Conservation (phyloP, 176 grass and related monocot species). For the Cenchrus fungigraminus region DNA sequence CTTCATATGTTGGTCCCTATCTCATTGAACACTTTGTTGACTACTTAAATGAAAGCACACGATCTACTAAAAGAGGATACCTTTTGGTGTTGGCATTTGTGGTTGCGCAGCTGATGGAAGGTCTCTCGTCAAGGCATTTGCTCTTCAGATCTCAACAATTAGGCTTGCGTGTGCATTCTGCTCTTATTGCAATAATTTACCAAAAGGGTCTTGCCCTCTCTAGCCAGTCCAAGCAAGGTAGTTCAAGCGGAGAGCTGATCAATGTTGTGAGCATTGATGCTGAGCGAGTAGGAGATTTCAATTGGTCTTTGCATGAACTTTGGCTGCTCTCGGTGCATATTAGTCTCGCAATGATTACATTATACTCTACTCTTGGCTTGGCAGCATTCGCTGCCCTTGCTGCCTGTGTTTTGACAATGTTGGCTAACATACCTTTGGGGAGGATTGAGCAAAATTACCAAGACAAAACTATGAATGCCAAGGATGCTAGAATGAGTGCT, state of each 20-base stretch:
- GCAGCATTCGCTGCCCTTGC: slow-evolving; percentile 56
- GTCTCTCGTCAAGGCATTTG: slow-evolving; percentile 62
- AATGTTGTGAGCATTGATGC: slow-evolving; percentile 61
- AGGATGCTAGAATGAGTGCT: slow-evolving; percentile 73
- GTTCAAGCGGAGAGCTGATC: slow-evolving; percentile 68
- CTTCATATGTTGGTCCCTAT: slow-evolving; percentile 73
- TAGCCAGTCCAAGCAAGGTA: slow-evolving; percentile 57
- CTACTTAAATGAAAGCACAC: slow-evolving; percentile 52
- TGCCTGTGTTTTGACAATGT: slow-evolving; percentile 56
- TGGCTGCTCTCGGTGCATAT: slow-evolving; percentile 51
- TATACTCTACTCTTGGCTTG: slow-evolving; percentile 57
- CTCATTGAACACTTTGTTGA: slow-evolving; percentile 66
- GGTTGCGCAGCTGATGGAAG: slow-evolving; percentile 53
- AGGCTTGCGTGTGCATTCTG: slow-evolving; percentile 45
- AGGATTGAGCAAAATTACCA: slow-evolving; percentile 55
- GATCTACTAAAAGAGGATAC: slow-evolving; percentile 50
- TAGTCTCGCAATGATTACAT: slow-evolving; percentile 55
- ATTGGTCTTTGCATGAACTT: slow-evolving; percentile 68
- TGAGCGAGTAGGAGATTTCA: slow-evolving; percentile 55
- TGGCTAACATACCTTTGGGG: slow-evolving; percentile 61
- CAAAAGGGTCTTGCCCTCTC: slow-evolving; percentile 69
- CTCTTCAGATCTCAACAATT: slow-evolving; percentile 61
- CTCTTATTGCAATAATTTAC: slow-evolving; percentile 68
- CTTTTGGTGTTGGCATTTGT: slow-evolving; percentile 60
- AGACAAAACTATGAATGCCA: slow-evolving; percentile 67